These are phyloP conservation scores for Citropsis articulata DNA, from an alignment of 345 rosid genomes.

Conservation along the genomic window DNA sequence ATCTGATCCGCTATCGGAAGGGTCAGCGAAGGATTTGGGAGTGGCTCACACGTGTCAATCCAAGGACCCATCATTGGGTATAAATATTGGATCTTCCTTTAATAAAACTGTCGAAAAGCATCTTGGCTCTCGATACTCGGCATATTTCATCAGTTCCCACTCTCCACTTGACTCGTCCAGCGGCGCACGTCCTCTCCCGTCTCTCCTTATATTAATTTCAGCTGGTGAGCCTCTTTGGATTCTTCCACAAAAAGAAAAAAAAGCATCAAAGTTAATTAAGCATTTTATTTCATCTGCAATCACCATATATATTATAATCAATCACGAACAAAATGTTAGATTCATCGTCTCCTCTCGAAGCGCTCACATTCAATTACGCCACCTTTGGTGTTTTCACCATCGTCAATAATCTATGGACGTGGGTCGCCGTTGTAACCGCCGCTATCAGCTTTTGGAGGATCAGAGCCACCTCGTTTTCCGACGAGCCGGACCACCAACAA, in stretches of 20 bases:
- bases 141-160: slow-evolving; percentile 40
- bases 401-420: slow-evolving; percentile 66
- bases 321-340: slow-evolving; percentile 30
- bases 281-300: background rate
- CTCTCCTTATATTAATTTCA: slow-evolving; percentile 4
- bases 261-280: background rate
- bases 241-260: background rate
- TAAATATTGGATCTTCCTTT: slow-evolving; percentile 31
- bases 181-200: slow-evolving; percentile 19
- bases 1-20: too few species aligned
- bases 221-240: background rate
- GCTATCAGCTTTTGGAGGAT: slow-evolving; percentile 75
- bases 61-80: background rate
- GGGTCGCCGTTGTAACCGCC: slow-evolving; percentile 66
- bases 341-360: slow-evolving; percentile 40
- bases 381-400: slow-evolving; percentile 43
- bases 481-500: background rate
- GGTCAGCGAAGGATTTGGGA: too few species aligned
- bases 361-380: slow-evolving; percentile 41
- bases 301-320: background rate
- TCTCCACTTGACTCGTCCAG: slow-evolving; percentile 27
- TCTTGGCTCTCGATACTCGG: slow-evolving; percentile 58
- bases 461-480: slow-evolving; percentile 22
- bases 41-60: background rate
- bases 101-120: slow-evolving; percentile 24